Base-by-base conservation (phyloP, 108 stramenopile species). In the Cyclotella atomus region DNA sequence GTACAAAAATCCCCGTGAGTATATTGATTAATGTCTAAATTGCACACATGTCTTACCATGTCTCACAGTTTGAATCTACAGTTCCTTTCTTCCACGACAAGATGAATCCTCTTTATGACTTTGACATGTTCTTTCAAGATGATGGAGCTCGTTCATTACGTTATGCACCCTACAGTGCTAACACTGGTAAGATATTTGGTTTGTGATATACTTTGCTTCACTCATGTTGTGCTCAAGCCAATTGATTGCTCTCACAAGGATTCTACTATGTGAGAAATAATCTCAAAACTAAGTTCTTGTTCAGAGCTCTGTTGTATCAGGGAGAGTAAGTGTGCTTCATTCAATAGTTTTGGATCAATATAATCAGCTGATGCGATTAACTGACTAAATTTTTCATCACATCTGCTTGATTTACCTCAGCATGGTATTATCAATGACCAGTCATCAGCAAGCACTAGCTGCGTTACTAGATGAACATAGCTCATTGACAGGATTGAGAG, bases 211-310 rank as follows among this genome's bases (percentile, higher is more conserved):
- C 10, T 57, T 30, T 3, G 2, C 2, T 24, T 20, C 10, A 24
- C 15, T 32, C 29, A 8, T 30, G 29, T 29, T 30, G 29, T 1
- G 32, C 29, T 1, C n/a, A 30, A 12, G 4, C 1, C 30, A 57
- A 12, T 8, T 57, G 29, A 32, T 3, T 19, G 29, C n/a, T 30
- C 10, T 15, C 10, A 2, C n/a, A 15, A 28, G 97, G 95, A 7
- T 96, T 96, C 73, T 97, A 96, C 70, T 96, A 88, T 49, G 89
- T 97, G 27, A 81, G 92, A 33, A 60, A 87, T 84, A 92, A 93
- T 71, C 68, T 67, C 32, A 71, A 77, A 50, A 93, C 95, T 14
- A 61, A 85, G 53, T 88, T 91, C 66, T 84, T 96, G 5, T 92
- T 96, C 56, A 71, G 83, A 36, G 52, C 71, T 29, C 60, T 96